Evolutionary conservation across 345 rosid genomes (phyloP).

Genomic region (Psidium guajava): DNA sequence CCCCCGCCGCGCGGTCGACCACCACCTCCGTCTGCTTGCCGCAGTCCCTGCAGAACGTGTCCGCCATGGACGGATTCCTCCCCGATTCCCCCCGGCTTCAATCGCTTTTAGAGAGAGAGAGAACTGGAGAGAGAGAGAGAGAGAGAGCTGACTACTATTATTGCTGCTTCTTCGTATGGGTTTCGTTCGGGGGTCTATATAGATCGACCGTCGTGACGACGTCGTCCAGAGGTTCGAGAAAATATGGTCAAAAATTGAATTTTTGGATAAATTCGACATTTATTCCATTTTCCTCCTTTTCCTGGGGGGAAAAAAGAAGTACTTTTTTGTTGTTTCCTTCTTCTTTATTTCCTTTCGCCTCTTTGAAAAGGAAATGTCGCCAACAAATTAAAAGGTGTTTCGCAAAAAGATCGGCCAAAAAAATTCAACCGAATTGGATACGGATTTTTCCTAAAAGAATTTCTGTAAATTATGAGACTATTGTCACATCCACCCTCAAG

Average conservation of each 20-base stretch:
- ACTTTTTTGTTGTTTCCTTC: not conserved
- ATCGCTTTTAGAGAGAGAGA: not conserved
- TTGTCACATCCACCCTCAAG: no score
- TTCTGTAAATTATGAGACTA: rapidly evolving
- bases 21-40: conserved; percentile 24
- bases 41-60: conserved; percentile 33
- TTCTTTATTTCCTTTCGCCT: no score
- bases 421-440: not conserved
- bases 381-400: not conserved
- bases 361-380: not conserved
- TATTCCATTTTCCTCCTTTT: not conserved
- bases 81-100: not conserved
- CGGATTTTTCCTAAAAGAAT: not conserved
- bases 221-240: not conserved
- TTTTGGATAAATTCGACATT: not conserved
- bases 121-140: not conserved
- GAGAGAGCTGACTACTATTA: no score
- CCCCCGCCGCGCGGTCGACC: conserved; percentile 34
- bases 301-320: not conserved
- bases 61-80: conserved; percentile 14
- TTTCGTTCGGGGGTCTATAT: not conserved
- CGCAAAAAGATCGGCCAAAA: no score
- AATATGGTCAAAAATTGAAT: not conserved
- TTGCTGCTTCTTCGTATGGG: not conserved
- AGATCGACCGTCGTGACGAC: not conserved